phyloP scores from a whole-genome alignment of 2,329 filamentous ascomycete species.

The Botrytis deweyae region DNA sequence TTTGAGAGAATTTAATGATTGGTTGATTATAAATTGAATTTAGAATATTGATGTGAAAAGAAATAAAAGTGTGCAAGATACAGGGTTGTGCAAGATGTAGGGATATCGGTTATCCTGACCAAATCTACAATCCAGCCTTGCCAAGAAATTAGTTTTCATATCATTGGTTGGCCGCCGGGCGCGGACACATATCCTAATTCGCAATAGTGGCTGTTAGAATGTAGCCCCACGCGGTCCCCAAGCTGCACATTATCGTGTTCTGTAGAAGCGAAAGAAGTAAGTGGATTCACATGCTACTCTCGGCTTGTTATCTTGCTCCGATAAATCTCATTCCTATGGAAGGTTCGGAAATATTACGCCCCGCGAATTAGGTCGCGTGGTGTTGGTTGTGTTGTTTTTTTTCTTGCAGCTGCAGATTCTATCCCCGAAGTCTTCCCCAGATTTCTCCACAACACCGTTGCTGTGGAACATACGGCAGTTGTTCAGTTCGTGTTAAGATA shows the following conservation, averaged over 20 bases:
- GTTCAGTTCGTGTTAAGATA: background rate
- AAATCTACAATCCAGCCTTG: background rate
- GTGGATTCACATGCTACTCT: background rate
- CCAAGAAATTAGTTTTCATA: background rate
- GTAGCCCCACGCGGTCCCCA: background rate
- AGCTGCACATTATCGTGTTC: background rate
- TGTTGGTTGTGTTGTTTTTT: background rate
- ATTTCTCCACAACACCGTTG: background rate
- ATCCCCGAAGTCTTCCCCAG: slow-evolving; percentile 3
- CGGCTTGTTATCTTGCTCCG: background rate
- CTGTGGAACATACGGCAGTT: background rate
- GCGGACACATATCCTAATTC: background rate
- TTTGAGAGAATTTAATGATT: no score
- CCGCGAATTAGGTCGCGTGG: background rate
- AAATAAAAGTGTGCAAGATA: no score
- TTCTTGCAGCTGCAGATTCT: background rate
- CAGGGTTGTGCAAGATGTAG: no score
- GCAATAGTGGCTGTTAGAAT: background rate
- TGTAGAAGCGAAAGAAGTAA: background rate
- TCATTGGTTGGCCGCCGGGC: background rate
- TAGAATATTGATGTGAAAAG: no score
- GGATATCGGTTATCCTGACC: no score
- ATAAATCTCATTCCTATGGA: background rate
- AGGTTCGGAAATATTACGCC: background rate
- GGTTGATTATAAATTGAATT: no score